Percentiles rank a stretch among this genome's conserved stretches.
These are phyloP conservation scores for Agrocybe pediades DNA, from an alignment of 768 basidiomycete species.

Conservation along the genomic window DNA sequence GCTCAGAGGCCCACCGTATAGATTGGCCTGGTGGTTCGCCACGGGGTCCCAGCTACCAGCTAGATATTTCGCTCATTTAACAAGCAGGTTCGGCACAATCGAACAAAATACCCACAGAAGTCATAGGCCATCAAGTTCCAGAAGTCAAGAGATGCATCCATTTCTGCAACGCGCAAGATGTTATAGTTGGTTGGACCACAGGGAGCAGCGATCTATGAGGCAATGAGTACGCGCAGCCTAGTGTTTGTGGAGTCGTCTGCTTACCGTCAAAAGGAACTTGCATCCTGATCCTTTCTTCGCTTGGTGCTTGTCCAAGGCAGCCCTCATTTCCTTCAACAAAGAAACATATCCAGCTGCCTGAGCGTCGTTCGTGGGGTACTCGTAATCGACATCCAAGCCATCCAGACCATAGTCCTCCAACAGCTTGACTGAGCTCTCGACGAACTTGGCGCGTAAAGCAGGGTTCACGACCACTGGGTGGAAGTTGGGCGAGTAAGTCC, in stretches of 20 bases:
- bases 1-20: conserved; percentile 69
- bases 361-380: conserved; percentile 79
- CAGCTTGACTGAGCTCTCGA: conserved; percentile 74
- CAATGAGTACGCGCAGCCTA: not conserved
- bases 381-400: conserved; percentile 91
- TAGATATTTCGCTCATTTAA: conserved; percentile 23
- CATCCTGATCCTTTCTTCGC: conserved; percentile 53
- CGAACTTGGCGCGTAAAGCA: conserved; percentile 69
- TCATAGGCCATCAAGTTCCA: conserved; percentile 99
- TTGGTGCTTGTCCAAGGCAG: conserved; percentile 76
- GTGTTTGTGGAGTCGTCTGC: conserved; percentile 22
- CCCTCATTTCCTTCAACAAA: conserved; percentile 75
- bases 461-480: conserved; percentile 77
- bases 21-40: conserved; percentile 85
- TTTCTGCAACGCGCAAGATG: conserved; percentile 75
- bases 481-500: conserved; percentile 90
- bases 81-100: not conserved
- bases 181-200: conserved; percentile 88
- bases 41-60: conserved; percentile 77
- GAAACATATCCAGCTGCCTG: conserved; percentile 85
- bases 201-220: conserved; percentile 80
- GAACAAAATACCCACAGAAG: conserved; percentile 51
- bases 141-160: conserved; percentile 89
- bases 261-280: conserved; percentile 74
- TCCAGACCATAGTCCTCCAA: conserved; percentile 93